Conservation (phyloP, 352 stramenopile species). For the Phytophthora pini region DNA sequence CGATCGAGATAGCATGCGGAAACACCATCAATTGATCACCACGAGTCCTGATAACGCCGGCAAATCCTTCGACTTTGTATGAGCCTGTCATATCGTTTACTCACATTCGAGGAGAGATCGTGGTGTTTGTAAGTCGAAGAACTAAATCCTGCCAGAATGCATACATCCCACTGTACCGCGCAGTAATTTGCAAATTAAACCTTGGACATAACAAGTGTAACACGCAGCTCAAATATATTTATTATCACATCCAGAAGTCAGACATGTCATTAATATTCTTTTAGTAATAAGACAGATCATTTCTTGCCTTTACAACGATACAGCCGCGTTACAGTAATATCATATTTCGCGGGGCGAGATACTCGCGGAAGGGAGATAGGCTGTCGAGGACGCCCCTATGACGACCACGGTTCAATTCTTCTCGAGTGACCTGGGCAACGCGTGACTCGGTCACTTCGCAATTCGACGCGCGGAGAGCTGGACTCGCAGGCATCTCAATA, state of each 20-base stretch:
- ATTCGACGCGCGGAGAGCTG: conserved; percentile 24
- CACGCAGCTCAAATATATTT: no score
- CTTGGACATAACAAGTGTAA: background rate
- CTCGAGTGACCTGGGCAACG: conserved; percentile 3
- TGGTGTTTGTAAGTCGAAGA: background rate
- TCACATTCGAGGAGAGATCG: background rate
- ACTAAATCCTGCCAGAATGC: background rate
- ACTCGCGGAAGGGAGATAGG: conserved; percentile 15
- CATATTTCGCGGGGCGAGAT: background rate
- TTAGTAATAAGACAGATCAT: no score
- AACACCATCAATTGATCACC: conserved; percentile 21
- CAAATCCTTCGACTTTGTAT: background rate
- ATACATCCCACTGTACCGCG: conserved; percentile 7
- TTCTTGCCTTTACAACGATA: no score
- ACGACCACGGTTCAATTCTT: conserved; percentile 23
- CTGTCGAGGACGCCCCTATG: conserved; percentile 7
- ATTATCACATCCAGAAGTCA: no score
- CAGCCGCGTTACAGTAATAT: background rate
- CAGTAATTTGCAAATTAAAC: conserved; percentile 23
- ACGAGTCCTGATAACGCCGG: conserved; percentile 1
- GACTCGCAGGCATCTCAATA: background rate
- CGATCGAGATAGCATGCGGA: conserved; percentile 15
- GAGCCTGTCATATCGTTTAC: background rate
- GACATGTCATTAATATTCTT: no score
- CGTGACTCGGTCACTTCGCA: conserved; percentile 18